These are phyloP conservation scores for Astrocystis sublimbata DNA, from an alignment of 495 filamentous ascomycete species.

Conservation along the genomic window DNA sequence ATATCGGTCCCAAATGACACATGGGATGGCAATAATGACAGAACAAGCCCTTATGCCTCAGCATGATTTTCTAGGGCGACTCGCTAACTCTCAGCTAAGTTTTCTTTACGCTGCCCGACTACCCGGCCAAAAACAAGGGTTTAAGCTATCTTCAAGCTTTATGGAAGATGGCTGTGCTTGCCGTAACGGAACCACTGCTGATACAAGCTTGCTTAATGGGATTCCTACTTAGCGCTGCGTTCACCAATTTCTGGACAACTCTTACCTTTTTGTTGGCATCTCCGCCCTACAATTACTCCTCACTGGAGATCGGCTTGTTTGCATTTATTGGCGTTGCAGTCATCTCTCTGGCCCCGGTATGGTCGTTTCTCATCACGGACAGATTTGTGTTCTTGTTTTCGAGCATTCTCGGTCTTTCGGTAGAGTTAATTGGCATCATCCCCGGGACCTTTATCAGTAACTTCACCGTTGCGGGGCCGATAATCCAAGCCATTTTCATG, in stretches of 20 bases:
- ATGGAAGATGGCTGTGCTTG: conserved; percentile 59
- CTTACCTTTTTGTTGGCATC: conserved; percentile 72
- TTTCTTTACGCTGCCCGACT: conserved; percentile 74
- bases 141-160: conserved; percentile 67
- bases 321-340: conserved; percentile 72
- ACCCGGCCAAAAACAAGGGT: conserved; percentile 66
- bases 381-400: conserved; percentile 65
- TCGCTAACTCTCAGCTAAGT: conserved; percentile 31
- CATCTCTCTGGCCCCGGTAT: conserved; percentile 66
- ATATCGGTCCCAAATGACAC: neutral
- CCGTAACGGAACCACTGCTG: conserved; percentile 61
- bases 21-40: neutral
- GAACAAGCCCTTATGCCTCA: neutral
- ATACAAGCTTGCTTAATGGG: conserved; percentile 52
- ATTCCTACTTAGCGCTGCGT: conserved; percentile 34
- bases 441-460: conserved; percentile 70
- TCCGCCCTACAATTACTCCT: conserved; percentile 66
- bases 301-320: conserved; percentile 73
- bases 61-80: neutral
- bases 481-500: conserved; percentile 65
- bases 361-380: conserved; percentile 70
- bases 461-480: conserved; percentile 68
- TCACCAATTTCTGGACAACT: conserved; percentile 61
- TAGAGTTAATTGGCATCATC: conserved; percentile 61
- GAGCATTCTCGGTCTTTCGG: conserved; percentile 60